Base-by-base conservation (phyloP, 495 filamentous ascomycete species). In the Aspergillus sparsus region DNA sequence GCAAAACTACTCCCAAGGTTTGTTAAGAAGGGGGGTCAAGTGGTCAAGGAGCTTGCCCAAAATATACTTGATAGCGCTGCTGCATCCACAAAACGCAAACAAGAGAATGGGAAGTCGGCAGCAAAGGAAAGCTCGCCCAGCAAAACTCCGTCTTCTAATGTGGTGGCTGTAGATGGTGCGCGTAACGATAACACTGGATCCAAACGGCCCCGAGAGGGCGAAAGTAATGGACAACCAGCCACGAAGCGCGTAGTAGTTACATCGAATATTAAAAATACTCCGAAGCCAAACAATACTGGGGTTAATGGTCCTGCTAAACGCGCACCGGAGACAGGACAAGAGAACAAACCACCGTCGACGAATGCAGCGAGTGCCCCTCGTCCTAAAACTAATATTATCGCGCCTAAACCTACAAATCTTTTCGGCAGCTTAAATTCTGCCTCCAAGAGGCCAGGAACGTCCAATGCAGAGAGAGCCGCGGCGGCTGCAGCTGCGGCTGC, bases 1-100 rank as follows among this genome's bases (percentile, higher is more conserved):
- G 77, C 83, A 33, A 86, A 84, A 55, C 70, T 88, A 11, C 71
- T 86, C 3, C 81, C 83, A 5, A 82, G 84, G 50, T 84, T 89
- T 46, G 74, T 81, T 27, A 89, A 88, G 68, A 84, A 84, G 57
- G 88, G 89, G 5, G 85, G 87, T 55, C 81, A 82, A 5, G 75
- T 84, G 37, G 82, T 81, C 5, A 87, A 86, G 60, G 74, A 66
- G 7, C 71, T 84, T 15, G 80, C 82, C 2, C 83, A 88, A 67
- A 77, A 75, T 52, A 81, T 88, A 16, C 59, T 82, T 18, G 80
- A 84, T 16, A 83, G 83, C 62, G 84, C 84, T 35, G 80, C 79
- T 15, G 78, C 74, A 9, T 81, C 78, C 10, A 76, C 76, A 3
- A 83, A 82, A 64, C 75, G 80, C 34, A 83, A 72, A 63, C 76